Evolutionary conservation across 306 rosid species (phyloP).

Genomic region (Trifolium subterraneum): DNA sequence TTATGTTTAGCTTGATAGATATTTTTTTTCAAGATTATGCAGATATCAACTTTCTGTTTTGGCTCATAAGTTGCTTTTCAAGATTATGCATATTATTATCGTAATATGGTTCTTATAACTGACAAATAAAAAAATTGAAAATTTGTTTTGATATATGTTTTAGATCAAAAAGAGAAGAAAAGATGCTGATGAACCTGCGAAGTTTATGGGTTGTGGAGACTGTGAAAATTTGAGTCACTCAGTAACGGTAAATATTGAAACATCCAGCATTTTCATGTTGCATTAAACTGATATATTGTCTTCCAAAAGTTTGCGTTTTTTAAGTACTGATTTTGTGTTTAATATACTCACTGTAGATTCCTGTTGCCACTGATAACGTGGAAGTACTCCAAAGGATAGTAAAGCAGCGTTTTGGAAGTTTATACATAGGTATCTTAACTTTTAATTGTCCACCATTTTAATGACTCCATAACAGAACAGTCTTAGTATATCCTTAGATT

Average conservation of each 20-base stretch:
- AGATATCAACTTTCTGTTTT: conserved; percentile 37
- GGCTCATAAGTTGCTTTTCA: conserved; percentile 20
- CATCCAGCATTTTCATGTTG: conserved; percentile 25
- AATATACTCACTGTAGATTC: conserved; percentile 60
- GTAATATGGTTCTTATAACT: too few species aligned
- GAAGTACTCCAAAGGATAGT: conserved; percentile 84
- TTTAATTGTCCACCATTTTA: conserved; percentile 29
- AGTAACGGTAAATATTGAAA: conserved; percentile 59
- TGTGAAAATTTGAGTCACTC: conserved; percentile 98
- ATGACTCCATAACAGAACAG: conserved; percentile 12
- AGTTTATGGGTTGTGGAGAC: conserved; percentile 96
- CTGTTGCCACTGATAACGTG: conserved; percentile 82
- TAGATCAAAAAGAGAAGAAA: conserved; percentile 86
- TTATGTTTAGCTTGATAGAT: conserved; percentile 26
- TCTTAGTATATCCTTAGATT: conserved; percentile 22
- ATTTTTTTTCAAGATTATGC: conserved; percentile 34
- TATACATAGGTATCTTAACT: conserved; percentile 64
- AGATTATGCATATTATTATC: conserved; percentile 20
- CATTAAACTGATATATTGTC: conserved; percentile 21
- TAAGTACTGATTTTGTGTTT: conserved; percentile 41
- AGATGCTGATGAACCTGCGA: conserved; percentile 81
- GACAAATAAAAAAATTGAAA: too few species aligned
- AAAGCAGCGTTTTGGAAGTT: conserved; percentile 77
- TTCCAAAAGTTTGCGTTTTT: conserved; percentile 31
- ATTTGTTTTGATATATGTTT: conserved; percentile 34